phyloP scores from a whole-genome alignment of 2,329 filamentous ascomycete genomes.

The Botrytis fragariae region DNA sequence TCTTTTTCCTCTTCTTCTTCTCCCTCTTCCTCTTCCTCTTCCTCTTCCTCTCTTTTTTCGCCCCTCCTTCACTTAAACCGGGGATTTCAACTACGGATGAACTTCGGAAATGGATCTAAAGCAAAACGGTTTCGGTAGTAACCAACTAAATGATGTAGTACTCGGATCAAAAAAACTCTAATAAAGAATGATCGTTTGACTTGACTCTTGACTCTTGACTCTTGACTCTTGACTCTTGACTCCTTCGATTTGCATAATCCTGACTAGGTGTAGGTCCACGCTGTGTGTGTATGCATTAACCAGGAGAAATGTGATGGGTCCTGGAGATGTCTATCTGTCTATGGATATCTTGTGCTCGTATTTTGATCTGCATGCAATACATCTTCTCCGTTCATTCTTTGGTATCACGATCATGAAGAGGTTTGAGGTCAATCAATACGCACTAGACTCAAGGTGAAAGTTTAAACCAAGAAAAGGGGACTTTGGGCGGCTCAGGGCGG shows the following conservation, averaged over 20 bases:
- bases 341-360: neutral
- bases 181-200: neutral
- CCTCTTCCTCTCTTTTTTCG: neutral
- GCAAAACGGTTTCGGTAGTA: slow-evolving; percentile 2
- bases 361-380: neutral
- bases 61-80: neutral
- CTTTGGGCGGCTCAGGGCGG: neutral
- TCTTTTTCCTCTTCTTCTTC: neutral
- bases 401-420: neutral
- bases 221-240: too few relatives aligned
- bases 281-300: neutral
- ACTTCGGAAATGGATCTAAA: slow-evolving; percentile 2
- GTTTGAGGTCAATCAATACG: neutral
- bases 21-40: neutral
- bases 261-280: neutral
- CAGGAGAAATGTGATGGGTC: neutral
- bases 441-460: neutral
- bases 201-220: neutral
- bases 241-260: neutral
- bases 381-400: neutral
- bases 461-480: neutral
- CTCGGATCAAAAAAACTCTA: neutral
- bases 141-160: neutral
- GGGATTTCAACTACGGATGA: neutral
- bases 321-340: neutral